phyloP scores from a whole-genome alignment of 495 filamentous ascomycete genomes.

The Lasiosphaeris hirsuta region DNA sequence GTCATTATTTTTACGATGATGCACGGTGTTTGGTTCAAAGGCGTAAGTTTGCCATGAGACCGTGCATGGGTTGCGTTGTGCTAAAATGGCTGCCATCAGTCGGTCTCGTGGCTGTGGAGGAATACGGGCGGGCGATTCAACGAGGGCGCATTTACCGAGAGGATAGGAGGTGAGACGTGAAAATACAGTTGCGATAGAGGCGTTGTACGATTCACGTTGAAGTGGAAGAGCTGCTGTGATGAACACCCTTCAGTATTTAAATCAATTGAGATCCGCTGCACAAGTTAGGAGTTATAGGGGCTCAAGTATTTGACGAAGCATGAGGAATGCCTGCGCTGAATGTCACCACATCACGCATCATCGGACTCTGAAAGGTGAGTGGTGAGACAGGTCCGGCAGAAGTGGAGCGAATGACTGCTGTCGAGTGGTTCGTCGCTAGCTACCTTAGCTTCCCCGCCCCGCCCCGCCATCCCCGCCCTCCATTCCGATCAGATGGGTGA shows the following conservation, averaged over 20 bases:
- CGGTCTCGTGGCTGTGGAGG: constrained; percentile 19
- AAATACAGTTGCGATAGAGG: background rate
- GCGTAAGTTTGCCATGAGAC: constrained; percentile 37
- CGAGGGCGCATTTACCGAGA: constrained; percentile 42
- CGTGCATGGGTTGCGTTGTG: background rate
- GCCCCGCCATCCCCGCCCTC: no score
- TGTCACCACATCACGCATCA: background rate
- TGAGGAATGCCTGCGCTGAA: no score
- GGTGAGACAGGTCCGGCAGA: background rate
- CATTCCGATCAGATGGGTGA: no score
- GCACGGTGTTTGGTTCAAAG: constrained; percentile 49
- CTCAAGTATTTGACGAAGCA: no score
- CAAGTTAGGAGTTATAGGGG: no score
- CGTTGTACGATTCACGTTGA: background rate
- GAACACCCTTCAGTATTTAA: constrained; percentile 1
- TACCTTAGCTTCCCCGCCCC: background rate
- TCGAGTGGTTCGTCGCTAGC: background rate
- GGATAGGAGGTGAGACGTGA: constrained; percentile 52
- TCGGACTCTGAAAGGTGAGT: background rate
- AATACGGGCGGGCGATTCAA: constrained; percentile 44
- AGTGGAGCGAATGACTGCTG: no score
- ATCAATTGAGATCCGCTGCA: no score
- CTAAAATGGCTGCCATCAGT: constrained; percentile 3
- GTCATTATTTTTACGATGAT: constrained; percentile 52
- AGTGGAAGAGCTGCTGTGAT: no score